Evolutionary conservation across 2,329 filamentous ascomycete species (phyloP), one percentile per base, ranked within the genome.

Genomic region (Aspergillus pseudoglaucus): DNA sequence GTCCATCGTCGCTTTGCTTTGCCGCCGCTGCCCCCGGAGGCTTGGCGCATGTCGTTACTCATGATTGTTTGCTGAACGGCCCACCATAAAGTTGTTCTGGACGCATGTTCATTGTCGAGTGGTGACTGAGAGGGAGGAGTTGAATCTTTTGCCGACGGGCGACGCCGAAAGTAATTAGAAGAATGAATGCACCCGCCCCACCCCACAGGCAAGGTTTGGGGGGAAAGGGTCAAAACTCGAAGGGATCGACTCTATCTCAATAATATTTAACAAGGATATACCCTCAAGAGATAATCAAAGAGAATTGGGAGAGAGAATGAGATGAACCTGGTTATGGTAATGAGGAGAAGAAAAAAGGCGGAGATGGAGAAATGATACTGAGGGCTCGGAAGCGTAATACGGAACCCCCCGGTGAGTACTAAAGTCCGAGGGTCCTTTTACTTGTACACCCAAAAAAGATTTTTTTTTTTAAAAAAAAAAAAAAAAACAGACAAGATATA

Each of bases 1-100:
- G 56, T 57, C 47, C 56, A 54, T 57, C 60, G 59, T 45, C 64
- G 56, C 52, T 66, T 67, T 25, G 59, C 53, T 54, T 56, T 65
- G 47, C 58, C 56, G 48, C 58, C 56, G 56, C 49, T 59, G 33
- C 55, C 54, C 46, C 61, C 56, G 37, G 62, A 49, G 47, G 53
- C 53, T 61, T 64, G 62, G 53, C 63, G 64, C 45, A 57, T 53
- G 45, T 65, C 61, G 50, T 55, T 60, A 54, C 55, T 64, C 63
- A 66, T 67, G 51, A 50, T 65, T 52, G 53, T 54, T 52, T 53
- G 49, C 53, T 50, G 57, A 50, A 54, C 53, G 51, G 56, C 57
- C 54, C 56, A 59, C 56, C 55, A 20, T 18, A 22, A 12, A 51
- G 46, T 48, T 51, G 50, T 47, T 54, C 54, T 46, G 49, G 51